Base-by-base conservation (phyloP, 371 early-diverging fungal species). In the Mucor velutinosus region DNA sequence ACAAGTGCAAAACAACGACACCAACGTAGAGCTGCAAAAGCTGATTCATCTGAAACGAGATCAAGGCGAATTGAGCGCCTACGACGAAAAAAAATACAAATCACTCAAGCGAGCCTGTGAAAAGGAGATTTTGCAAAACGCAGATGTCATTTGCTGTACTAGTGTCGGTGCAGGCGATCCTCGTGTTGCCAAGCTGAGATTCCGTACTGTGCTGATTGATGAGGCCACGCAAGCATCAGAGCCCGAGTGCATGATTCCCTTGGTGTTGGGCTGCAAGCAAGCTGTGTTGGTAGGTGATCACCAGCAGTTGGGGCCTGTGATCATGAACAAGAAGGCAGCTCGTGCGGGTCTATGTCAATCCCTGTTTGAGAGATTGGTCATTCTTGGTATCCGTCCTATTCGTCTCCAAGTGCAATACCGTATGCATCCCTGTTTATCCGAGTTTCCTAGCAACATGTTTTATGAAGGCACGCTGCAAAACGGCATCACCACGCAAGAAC, bases 261-360 rank as follows among this genome's bases (percentile, higher is more conserved):
- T 99, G 43, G 95, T 98, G 8, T 82, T 95, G 55, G 98, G 99
- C 4, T 92, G 92, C 58, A 95, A 94, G 70, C 99, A 99, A 81
- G 93, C 93, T 17, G 95, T 99, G 0, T 86, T 99, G 12, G 98
- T 99, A 3, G 99, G 99, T 33, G 99, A 99, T 80, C 99, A 99
- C 76, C 98, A 99, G 81, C 99, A 99, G 77, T 80, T 99, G 23
- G 99, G 99, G 4, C 99, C 99, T 4, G 98, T 99, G 12, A 94
- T 99, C 60, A 90, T 98, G 88, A 95, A 93, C 87, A 98, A 98
- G 79, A 94, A 96, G 67, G 98, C 98, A 0, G 95, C 97, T 1
- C 85, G 91, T 29, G 97, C 97, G 1, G 99, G 99, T 47, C 85
- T 98, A 39, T 92, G 93, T 61, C 97, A 96, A 80, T 97, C 97